A percentile compares a stretch with the other conserved stretches of the same genome.
These are phyloP conservation scores for Amanita rimosa DNA, from an alignment of 768 basidiomycete species.

Conservation along the genomic window DNA sequence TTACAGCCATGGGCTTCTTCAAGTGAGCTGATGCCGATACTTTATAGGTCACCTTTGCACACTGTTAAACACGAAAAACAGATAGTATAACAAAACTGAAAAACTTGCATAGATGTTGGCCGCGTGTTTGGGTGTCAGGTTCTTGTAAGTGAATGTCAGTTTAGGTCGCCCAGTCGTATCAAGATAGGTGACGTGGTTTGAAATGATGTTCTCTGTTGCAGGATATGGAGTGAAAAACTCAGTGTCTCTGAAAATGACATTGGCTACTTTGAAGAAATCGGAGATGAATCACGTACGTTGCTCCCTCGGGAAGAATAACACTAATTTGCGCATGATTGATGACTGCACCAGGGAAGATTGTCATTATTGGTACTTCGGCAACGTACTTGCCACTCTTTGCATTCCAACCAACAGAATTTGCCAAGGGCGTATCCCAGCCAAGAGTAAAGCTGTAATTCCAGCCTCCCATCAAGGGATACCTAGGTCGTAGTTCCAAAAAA, in stretches of 20 bases:
- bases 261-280: neutral
- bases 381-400: conserved; percentile 52
- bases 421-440: conserved; percentile 85
- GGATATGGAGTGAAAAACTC: conserved; percentile 71
- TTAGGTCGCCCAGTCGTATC: conserved; percentile 85
- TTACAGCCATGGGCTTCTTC: conserved; percentile 77
- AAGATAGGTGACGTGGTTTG: conserved; percentile 79
- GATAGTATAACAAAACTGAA: neutral
- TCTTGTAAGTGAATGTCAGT: conserved; percentile 59
- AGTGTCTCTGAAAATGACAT: conserved; percentile 47
- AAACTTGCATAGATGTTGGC: conserved; percentile 74
- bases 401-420: conserved; percentile 60
- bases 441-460: conserved; percentile 97
- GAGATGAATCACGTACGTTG: conserved; percentile 50
- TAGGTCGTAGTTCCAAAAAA: conserved; percentile 71
- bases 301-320: conserved; percentile 90
- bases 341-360: conserved; percentile 65
- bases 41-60: conserved; percentile 70
- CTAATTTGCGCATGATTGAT: conserved; percentile 71
- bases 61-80: neutral
- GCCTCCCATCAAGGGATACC: conserved; percentile 90
- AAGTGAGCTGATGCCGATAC: conserved; percentile 74
- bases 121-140: conserved; percentile 71
- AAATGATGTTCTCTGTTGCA: conserved; percentile 44
- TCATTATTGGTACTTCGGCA: conserved; percentile 80